Evolutionary conservation across 306 rosid species (phyloP), one percentile per base, ranked within the genome.

Genomic region (Pachyrhizus erosus): DNA sequence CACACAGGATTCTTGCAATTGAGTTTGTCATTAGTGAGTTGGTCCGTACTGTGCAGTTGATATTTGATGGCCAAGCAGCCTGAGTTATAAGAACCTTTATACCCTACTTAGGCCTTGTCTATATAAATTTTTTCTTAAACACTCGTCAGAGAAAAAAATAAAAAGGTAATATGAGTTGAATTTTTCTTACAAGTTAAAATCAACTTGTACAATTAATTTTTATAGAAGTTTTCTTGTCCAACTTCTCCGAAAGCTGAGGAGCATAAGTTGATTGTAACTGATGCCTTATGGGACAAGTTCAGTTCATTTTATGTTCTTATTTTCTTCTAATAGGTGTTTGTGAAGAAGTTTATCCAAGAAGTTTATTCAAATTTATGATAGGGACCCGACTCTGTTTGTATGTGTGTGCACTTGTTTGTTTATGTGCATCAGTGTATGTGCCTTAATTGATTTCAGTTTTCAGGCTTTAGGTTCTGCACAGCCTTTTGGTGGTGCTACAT

Each of bases 61-160:
- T 83, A 40, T 49, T n/a, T 71, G 79, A 46, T 58, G 83, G 62
- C 23, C 46, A 29, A 39, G 40, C n/a, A 46, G 49, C 82, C 24
- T 15, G 31, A 46, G 54, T 49, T 40, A 42, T 61, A 13, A 20
- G 29, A 51, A 57, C 37, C 24, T 39, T 17, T 4, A 69, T 52
- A 37, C 80, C 27, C 43, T 27, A 18, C 29, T 46, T 34, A 7
- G 7, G 20, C 8, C 54, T 3, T 48, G 8, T 48, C 15, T 48
- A 0, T 20, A 48, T 14, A 48, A 48, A 14, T 8, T 48, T 48
- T 48, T 48, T 5, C 20, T 14, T 48, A 14, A 15, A 15, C 5
- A 48, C 20, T 48, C 4, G 15, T 48, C 13, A n/a, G 5, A 9
- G 15, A 12, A 15, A 14, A 3, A 15, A 48, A 34, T 34, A 48